phyloP scores from a whole-genome alignment of 768 basidiomycete genomes.

The Dioszegia hungarica region DNA sequence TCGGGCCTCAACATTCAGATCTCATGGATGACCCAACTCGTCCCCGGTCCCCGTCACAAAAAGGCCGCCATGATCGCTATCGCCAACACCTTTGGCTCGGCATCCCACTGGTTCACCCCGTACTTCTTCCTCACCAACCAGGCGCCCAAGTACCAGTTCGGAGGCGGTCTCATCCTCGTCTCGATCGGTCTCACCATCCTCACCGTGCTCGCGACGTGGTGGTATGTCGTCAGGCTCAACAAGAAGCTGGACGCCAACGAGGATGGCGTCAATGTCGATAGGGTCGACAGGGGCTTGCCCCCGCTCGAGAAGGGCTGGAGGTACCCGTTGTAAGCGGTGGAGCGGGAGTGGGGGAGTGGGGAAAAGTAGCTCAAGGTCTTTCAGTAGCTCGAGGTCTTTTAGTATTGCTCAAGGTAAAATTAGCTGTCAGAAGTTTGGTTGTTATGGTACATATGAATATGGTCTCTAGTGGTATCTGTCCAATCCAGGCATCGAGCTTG shows the following conservation, averaged over 20 bases:
- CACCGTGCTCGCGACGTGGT: slow-evolving; percentile 7
- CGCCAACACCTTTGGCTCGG: slow-evolving; percentile 14
- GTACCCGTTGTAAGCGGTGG: slow-evolving; percentile 8
- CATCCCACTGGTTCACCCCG: slow-evolving; percentile 15
- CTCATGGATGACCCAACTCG: slow-evolving; percentile 13
- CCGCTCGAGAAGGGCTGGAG: slow-evolving; percentile 11
- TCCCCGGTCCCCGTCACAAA: slow-evolving; percentile 8
- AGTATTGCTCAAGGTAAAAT: neutral
- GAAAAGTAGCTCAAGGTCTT: no score
- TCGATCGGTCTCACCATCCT: slow-evolving; percentile 13
- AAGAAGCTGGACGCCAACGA: slow-evolving; percentile 9
- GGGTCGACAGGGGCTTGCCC: slow-evolving; percentile 4
- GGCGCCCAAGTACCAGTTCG: slow-evolving; percentile 10
- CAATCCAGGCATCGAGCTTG: no score
- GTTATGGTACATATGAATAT: neutral
- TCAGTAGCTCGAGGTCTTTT: neutral
- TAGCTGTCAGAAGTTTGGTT: neutral
- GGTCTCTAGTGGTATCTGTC: no score
- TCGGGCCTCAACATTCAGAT: slow-evolving; percentile 17
- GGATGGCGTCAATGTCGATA: slow-evolving; percentile 7
- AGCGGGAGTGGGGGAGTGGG: neutral
- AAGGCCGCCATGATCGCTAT: slow-evolving; percentile 13
- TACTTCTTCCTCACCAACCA: slow-evolving; percentile 18
- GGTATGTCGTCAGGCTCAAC: slow-evolving; percentile 13
- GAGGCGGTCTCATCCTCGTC: slow-evolving; percentile 13